A percentile compares a stretch with the other conserved stretches of the same genome.
phyloP scores from a whole-genome alignment of 1,139 yeast species.

The Fermentozyma sake region DNA sequence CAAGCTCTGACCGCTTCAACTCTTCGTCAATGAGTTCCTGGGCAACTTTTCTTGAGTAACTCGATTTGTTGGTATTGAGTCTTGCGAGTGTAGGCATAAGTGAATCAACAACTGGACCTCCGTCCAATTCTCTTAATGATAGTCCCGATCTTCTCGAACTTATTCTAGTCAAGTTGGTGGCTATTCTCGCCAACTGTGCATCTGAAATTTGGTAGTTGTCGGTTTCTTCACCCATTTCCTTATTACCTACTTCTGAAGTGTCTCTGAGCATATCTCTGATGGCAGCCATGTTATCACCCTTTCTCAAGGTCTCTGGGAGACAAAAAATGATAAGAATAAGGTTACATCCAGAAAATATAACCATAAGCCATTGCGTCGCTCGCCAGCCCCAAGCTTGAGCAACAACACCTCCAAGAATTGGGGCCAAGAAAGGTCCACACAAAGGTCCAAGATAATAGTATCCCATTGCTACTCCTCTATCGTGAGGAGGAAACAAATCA shows the following conservation, averaged over 20 bases:
- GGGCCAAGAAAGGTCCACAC: constrained; percentile 76
- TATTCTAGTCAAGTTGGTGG: constrained; percentile 13
- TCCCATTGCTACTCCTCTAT: constrained; percentile 80
- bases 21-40: constrained; percentile 22
- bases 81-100: constrained; percentile 36
- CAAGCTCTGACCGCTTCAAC: constrained; percentile 10
- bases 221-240: not conserved
- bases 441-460: constrained; percentile 77
- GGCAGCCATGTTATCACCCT: constrained; percentile 47
- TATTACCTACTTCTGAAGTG: constrained; percentile 4
- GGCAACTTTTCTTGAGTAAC: constrained; percentile 26
- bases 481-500: constrained; percentile 62
- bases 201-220: constrained; percentile 7
- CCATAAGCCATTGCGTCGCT: constrained; percentile 84
- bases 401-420: constrained; percentile 77
- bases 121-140: constrained; percentile 14
- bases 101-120: constrained; percentile 31
- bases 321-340: constrained; percentile 46
- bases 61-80: constrained; percentile 30
- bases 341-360: constrained; percentile 58
- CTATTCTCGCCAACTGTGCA: constrained; percentile 15
- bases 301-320: constrained; percentile 74
- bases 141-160: constrained; percentile 4
- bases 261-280: constrained; percentile 34
- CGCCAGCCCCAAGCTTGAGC: constrained; percentile 80